Base-by-base conservation (phyloP, 2,329 filamentous ascomycete species). In the Pseudocercospora vitis region DNA sequence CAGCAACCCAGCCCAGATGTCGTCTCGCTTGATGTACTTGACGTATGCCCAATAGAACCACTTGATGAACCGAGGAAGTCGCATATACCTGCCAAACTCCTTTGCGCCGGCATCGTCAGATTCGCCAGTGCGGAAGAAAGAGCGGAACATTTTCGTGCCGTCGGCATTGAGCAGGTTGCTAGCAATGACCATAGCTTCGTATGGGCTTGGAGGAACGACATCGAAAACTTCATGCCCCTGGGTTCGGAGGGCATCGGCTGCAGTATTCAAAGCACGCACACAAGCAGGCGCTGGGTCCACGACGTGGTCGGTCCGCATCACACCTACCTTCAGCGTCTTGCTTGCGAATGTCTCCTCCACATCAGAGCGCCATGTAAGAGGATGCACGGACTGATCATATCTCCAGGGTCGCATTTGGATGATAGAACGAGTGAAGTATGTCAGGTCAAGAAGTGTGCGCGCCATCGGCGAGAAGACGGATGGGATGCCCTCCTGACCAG, bases 401-500 rank as follows among this genome's bases (percentile, higher is more conserved):
- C 81, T 86, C 91, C 91, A 96, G 0, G 91, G 89, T 71, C 88
- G 77, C 84, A 94, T 92, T 47, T 82, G 75, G 51, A 96, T 81
- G 50, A 96, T 75, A 6, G 84, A 81, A 48, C 84, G 83, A 3
- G 89, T 88, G 70, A 96, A 96, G 73, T 95, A 96, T 1, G 80
- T 81, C 56, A 96, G 74, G 67, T 96, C 91, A 58, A 85, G 81
- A 54, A 96, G 73, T 0, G 91, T 96, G 49, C 91, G 81, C 2
- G 91, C 83, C 92, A 97, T 96, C 4, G 91, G 91, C 53, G 88
- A 92, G 73, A 91, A 96, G 16, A 96, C 90, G 59, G 87, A 89
- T 0, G 89, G 85, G 26, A 96, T 84, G 0, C 91, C 91, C 68
- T 96, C 92, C 69, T 96, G 91, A 0, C 92, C 92, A 0, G 88